Base-by-base conservation (phyloP, 768 basidiomycete genomes). In the Kwoniella sp. region DNA sequence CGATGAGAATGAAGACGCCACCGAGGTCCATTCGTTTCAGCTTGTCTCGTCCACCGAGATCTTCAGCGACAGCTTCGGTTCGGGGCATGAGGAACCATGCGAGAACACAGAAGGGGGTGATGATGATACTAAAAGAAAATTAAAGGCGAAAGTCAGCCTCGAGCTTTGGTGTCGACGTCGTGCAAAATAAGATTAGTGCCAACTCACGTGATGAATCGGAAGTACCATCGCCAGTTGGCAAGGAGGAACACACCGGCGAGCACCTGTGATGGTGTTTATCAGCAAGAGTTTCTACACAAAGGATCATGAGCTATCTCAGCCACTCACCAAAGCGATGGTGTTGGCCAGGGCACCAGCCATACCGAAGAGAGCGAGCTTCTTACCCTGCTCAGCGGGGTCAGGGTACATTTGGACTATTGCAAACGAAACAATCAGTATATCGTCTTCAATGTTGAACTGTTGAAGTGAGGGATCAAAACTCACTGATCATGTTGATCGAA, bases 151-250 rank as follows among this genome's bases (percentile, higher is more conserved):
- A 15, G n/a, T 27, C 33, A 30, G 52, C 22, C 17, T 44, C 40
- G 40, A 9, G 13, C 13, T 33, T n/a, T n/a, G 33, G 33, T 13
- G 6, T 13, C 33, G 13, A 6, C 13, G 6, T 24, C 21, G 25
- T 30, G 24, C 22, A 12, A 22, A 9, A 7, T 21, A 25, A 12
- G 33, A 62, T 12, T 1, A 29, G 1, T 12, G 26, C 12, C 1
- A 5, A 55, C 53, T 53, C 53, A 62, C 63, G 68, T 68, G 67
- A 76, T 74, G 68, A 77, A 79, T 36, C 78, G 55, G 70, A 79
- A 79, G 53, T 73, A 77, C 78, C 78, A 79, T 51, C 76, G 58
- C 76, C 78, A 79, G 33, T 33, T 52, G 21, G 76, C 72, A n/a
- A 76, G 62, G 12, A 73, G 58, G 67, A 77, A 73, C 22, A 76